Evolutionary conservation across 2,329 filamentous ascomycete species (phyloP), one percentile per base, ranked within the genome.

Genomic region (Fonsecaea nubica): DNA sequence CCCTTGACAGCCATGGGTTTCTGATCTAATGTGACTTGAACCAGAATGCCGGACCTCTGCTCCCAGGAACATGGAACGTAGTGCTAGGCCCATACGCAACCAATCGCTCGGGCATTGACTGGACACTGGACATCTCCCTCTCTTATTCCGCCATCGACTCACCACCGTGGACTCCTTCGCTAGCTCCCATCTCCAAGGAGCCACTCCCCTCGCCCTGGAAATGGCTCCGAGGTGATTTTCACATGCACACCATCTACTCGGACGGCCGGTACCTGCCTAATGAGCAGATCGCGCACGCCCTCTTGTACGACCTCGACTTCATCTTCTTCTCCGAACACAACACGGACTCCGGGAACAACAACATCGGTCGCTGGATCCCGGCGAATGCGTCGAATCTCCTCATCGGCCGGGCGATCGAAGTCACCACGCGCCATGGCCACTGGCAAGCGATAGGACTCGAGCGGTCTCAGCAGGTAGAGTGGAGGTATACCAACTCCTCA

Each of bases 261-360:
- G 72, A 73, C 52, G 72, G 72, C 9, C 64, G 63, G 48, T 67
- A 72, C 42, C 66, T 69, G n/a, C 70, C 70, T 1, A 54, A 52
- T 15, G 40, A 65, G 54, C 67, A 72, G 13, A 63, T 72, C 4
- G 55, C 38, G 0, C 62, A 71, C 32, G 71, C 71, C n/a, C 18
- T 72, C 33, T 32, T 58, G 8, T 62, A 59, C 18, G 50, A 71
- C 13, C 66, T 74, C 13, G 56, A 63, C 13, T 74, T 74, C 72
- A 68, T 74, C 53, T 74, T 74, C 69, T 71, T 70, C 62, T 70
- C 65, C 18, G 72, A 74, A 13, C 72, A 74, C 60, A 73, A 74
- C 60, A 74, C 72, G 25, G 69, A 71, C 53, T 68, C 63, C 12
- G 64, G 66, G 36, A 72, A 72, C 62, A 57, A 69, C 48, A 67